Evolutionary conservation across 2,329 filamentous ascomycete species (phyloP).

Genomic region (Alternaria alternata): DNA sequence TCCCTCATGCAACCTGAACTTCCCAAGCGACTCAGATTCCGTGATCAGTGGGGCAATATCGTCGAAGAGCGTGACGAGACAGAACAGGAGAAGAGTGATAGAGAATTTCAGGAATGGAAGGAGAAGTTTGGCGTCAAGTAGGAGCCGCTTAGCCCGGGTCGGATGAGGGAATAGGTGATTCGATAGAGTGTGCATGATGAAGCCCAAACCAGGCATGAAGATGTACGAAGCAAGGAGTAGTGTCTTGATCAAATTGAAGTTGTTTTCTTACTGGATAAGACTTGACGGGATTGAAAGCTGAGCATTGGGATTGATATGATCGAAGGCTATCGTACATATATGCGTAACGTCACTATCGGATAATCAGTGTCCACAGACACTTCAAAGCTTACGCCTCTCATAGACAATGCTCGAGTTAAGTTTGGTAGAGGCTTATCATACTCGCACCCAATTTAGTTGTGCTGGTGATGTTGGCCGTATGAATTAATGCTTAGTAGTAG

Average conservation of each 20-base stretch:
- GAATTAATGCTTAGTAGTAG: not conserved
- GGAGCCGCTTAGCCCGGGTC: not conserved
- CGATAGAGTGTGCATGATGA: not conserved
- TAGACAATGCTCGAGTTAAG: not conserved
- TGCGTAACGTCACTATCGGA: not conserved
- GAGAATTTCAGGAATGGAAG: constrained; percentile 7
- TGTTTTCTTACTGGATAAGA: too few relatives aligned
- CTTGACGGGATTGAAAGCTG: not conserved
- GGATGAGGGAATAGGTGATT: not conserved
- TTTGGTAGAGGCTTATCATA: not conserved
- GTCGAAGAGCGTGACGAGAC: not conserved
- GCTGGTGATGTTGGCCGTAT: not conserved
- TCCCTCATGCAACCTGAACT: not conserved
- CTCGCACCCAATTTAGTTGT: not conserved
- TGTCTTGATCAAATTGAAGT: not conserved
- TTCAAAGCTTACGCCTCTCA: not conserved
- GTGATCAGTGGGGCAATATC: not conserved
- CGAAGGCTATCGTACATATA: not conserved
- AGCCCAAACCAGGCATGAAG: not conserved
- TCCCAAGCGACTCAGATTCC: not conserved
- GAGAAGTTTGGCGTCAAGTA: not conserved
- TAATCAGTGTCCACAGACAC: not conserved
- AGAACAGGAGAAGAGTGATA: constrained; percentile 3
- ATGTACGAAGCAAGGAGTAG: not conserved
- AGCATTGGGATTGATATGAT: not conserved